phyloP scores from a whole-genome alignment of 768 basidiomycete genomes.

The Rhizopogon vulgaris region DNA sequence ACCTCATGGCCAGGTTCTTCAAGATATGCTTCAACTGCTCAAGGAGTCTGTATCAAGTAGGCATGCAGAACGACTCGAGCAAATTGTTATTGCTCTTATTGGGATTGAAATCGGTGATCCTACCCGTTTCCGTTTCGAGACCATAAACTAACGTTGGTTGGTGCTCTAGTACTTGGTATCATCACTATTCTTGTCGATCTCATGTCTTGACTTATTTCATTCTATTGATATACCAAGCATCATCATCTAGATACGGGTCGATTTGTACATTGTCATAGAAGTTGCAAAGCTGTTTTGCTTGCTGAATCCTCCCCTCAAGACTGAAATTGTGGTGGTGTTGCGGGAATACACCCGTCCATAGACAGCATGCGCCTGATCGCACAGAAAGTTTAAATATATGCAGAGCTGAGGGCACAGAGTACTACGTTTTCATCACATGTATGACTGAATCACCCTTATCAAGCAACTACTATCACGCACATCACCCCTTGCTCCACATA shows the following conservation, averaged over 20 bases:
- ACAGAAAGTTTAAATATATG: too few species aligned
- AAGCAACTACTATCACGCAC: too few species aligned
- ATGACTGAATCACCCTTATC: too few species aligned
- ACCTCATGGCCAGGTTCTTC: conserved; percentile 58
- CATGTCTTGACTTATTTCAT: conserved; percentile 34
- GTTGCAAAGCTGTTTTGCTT: conserved; percentile 38
- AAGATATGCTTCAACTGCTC: conserved; percentile 93
- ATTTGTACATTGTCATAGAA: neutral
- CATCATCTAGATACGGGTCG: neutral
- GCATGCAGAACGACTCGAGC: conserved; percentile 87
- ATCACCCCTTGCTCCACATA: neutral
- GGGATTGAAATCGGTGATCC: conserved; percentile 74
- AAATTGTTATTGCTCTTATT: conserved; percentile 88
- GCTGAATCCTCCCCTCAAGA: conserved; percentile 43
- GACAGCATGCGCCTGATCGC: conserved; percentile 1
- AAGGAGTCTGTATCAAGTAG: conserved; percentile 92
- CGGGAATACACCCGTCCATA: conserved; percentile 5
- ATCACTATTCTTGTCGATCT: conserved; percentile 88
- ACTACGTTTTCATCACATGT: too few species aligned
- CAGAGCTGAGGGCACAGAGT: too few species aligned
- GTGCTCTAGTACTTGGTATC: conserved; percentile 68
- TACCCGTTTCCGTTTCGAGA: neutral
- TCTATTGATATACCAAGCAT: neutral
- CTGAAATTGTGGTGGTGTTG: conserved; percentile 55
- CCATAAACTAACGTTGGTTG: conserved; percentile 2